These are phyloP conservation scores for Vigna mungo DNA, from an alignment of 306 rosid species.

Conservation along the genomic window DNA sequence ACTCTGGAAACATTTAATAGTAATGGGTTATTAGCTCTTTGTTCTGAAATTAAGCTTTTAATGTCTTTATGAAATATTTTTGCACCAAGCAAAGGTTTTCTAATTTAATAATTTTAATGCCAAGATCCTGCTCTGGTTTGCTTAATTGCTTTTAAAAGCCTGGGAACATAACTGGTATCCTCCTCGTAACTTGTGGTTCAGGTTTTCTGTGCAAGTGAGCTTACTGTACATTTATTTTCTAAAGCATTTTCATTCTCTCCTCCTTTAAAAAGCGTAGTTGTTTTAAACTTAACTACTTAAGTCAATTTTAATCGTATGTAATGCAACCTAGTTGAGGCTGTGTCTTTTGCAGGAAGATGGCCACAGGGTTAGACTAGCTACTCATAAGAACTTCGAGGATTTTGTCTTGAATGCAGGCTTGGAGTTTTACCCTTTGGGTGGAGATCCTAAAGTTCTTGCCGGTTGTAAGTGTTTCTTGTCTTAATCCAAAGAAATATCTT, in stretches of 20 bases:
- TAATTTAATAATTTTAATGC: slow-evolving; percentile 19
- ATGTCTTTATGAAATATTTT: neutral
- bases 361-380: slow-evolving; percentile 93
- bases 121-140: slow-evolving; percentile 35
- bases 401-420: slow-evolving; percentile 82
- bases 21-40: slow-evolving; percentile 15
- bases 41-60: slow-evolving; percentile 21
- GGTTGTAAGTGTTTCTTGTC: slow-evolving; percentile 75
- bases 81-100: neutral
- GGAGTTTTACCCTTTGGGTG: slow-evolving; percentile 95
- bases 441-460: slow-evolving; percentile 99
- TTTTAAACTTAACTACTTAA: neutral
- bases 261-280: slow-evolving; percentile 26
- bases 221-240: slow-evolving; percentile 5
- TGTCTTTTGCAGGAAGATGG: slow-evolving; percentile 78
- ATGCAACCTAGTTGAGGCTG: slow-evolving; percentile 40
- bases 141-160: slow-evolving; percentile 29
- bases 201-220: slow-evolving; percentile 16
- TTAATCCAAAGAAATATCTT: slow-evolving; percentile 30
- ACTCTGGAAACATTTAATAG: slow-evolving; percentile 6
- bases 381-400: slow-evolving; percentile 92
- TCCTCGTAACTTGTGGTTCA: slow-evolving; percentile 6
- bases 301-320: slow-evolving; percentile 22
- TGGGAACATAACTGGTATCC: slow-evolving; percentile 24
- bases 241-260: slow-evolving; percentile 21